Evolutionary conservation across 1,139 yeast genomes (phyloP), one percentile per base, ranked within the genome.

Genomic region (Oligophagozyma castellii): DNA sequence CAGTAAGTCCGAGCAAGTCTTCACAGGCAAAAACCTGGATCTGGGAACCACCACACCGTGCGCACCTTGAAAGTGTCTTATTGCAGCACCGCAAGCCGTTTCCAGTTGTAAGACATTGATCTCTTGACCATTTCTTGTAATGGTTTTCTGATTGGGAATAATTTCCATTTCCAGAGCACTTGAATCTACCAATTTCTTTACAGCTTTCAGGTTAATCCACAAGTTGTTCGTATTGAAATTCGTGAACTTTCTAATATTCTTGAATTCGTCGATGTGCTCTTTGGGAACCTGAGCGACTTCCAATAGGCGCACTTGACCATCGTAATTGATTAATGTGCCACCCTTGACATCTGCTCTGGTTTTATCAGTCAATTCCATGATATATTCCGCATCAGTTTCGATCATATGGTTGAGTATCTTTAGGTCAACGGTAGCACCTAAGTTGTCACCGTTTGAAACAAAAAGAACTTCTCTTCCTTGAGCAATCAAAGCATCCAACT

Each of bases 271-370:
- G 38, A 84, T 92, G 56, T 89, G 98, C 57, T 86, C 96, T 60
- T 84, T 84, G 55, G 98, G 96, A 39, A 89, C 98, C 65, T 89
- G 98, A 28, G 98, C 98, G 48, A 92, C 89, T 63, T 89, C 98
- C 50, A 89, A 70, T 53, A 89, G 70, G 60, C 95, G 75, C 36
- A 89, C 95, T 51, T 78, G 76, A 38, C 96, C 96, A 46, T 84
- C 92, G 58, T 92, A 89, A 60, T 83, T 84, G 56, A 89, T 86
- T 56, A 89, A 72, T 44, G 98, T 89, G 67, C 98, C 98, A 65
- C 98, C 98, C 64, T 89, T 89, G 51, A 89, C 98, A 58, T 89
- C 98, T 27, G 98, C 98, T 60, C 98, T 77, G 32, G 98, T 89
- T 67, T 89, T 89, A 62, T 89, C 94, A 35, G 98, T 92, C 57